These are phyloP conservation scores for Dispira parvispora DNA, from an alignment of 192 early-diverging fungal genomes.

Conservation along the genomic window DNA sequence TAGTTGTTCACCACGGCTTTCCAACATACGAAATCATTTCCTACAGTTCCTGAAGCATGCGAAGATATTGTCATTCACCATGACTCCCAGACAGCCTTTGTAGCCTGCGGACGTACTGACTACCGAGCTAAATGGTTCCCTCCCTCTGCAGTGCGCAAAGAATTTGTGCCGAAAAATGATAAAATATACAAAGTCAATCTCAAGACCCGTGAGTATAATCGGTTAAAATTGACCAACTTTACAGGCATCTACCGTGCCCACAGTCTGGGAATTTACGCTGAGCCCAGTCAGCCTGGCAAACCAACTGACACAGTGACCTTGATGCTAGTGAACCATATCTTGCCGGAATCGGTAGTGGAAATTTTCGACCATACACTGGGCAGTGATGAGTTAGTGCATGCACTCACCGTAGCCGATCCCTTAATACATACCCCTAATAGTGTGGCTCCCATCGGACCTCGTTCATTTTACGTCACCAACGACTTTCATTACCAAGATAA, in stretches of 20 bases:
- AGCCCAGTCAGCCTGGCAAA: background rate
- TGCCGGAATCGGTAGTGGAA: background rate
- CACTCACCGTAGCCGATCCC: background rate
- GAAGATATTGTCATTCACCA: slow-evolving; percentile 7
- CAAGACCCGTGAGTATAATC: background rate
- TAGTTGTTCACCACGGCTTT: no score
- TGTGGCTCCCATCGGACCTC: background rate
- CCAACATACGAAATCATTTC: no score
- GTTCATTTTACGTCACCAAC: slow-evolving; percentile 5
- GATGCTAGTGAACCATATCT: background rate
- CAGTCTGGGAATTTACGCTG: background rate
- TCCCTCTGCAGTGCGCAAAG: background rate
- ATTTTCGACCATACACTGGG: background rate
- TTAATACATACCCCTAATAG: background rate
- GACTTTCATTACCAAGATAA: background rate
- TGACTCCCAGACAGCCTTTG: background rate
- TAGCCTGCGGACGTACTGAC: background rate
- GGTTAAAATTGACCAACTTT: background rate
- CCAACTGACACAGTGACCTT: background rate
- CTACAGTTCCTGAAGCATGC: slow-evolving; percentile 3
- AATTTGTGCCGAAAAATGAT: background rate
- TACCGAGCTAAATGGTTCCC: slow-evolving; percentile 7
- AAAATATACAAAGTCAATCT: background rate
- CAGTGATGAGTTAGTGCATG: background rate
- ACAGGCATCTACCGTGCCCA: background rate